A percentile compares a stretch with the other conserved stretches of the same genome.
Conservation (phyloP, 495 filamentous ascomycete species). For the Aspergillus sclerotioniger region DNA sequence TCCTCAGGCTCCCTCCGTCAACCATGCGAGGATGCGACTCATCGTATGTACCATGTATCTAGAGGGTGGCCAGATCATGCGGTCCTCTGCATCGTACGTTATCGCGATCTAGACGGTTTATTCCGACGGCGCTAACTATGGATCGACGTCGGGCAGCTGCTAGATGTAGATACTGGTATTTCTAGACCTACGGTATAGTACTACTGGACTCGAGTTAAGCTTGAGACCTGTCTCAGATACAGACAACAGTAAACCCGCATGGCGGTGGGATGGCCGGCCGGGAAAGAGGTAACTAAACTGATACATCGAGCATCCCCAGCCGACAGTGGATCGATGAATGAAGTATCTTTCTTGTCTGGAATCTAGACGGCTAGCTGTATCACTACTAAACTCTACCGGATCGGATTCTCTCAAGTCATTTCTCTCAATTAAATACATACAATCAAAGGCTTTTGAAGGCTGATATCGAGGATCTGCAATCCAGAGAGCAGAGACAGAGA, state of each 20-base stretch:
- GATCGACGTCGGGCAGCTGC: neutral
- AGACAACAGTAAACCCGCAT: neutral
- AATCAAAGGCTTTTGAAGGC: constrained; percentile 18
- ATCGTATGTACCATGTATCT: neutral
- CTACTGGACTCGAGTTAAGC: neutral
- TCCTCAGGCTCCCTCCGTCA: constrained; percentile 23
- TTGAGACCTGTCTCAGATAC: neutral
- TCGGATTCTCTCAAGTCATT: constrained; percentile 13
- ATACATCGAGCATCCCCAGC: no score
- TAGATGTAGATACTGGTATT: neutral
- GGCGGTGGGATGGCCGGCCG: no score
- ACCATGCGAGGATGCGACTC: neutral
- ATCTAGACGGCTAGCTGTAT: neutral
- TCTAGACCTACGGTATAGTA: no score
- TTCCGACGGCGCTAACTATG: neutral
- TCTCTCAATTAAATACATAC: constrained; percentile 31
- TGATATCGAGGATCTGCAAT: constrained; percentile 4
- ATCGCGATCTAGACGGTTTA: constrained; percentile 17
- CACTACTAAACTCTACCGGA: neutral
- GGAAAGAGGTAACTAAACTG: no score
- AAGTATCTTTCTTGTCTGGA: no score
- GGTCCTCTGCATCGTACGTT: constrained; percentile 11
- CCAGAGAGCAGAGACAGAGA: constrained; percentile 13
- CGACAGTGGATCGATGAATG: no score
- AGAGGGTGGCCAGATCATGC: constrained; percentile 19